Evolutionary conservation across 2,329 filamentous ascomycete genomes (phyloP), one percentile per base, ranked within the genome.

Genomic region (Westerdykella ornata): DNA sequence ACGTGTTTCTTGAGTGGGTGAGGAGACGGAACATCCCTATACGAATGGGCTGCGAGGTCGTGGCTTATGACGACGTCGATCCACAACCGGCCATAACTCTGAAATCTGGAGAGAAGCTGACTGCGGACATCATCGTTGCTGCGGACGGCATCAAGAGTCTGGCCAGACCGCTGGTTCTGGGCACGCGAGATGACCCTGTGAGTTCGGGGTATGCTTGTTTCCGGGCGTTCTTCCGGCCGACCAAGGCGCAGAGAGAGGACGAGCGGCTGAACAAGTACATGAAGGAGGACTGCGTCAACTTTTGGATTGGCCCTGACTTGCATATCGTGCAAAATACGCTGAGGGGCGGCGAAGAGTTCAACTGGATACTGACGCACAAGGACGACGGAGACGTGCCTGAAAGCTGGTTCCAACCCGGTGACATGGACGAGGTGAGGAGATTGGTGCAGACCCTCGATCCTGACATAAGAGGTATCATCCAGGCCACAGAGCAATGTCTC

Each of bases 181-280:
- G 71, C 1, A 70, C 70, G 22, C 54, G 61, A 16, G 72, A 74
- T 43, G 69, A 69, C 16, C 71, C 70, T 2, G 72, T 72, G 47
- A 68, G 66, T 35, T 69, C 65, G 37, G 72, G 73, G 0, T 75
- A 75, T 44, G 72, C 72, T 2, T 73, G 72, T 49, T 75, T 69
- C 54, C 62, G 72, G 3, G 71, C 72, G 1, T 74, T 54, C 44
- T 57, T 54, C 41, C 44, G 41, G 32, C 47, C 44, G 22, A 52
- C 39, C 29, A 33, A 29, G 32, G 56, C 40, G 41, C 47, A 46
- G 39, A 47, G 34, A 36, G 44, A 22, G 42, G 53, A 48, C 46
- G 41, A 5, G 18, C 45, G 11, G 35, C 16, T 47, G 14, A 54
- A 52, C 26, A 46, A 40, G 31, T 54, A 52, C 28, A 43, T 54